phyloP scores from a whole-genome alignment of 2,329 filamentous ascomycete species.

The Sarocladium kiliense region DNA sequence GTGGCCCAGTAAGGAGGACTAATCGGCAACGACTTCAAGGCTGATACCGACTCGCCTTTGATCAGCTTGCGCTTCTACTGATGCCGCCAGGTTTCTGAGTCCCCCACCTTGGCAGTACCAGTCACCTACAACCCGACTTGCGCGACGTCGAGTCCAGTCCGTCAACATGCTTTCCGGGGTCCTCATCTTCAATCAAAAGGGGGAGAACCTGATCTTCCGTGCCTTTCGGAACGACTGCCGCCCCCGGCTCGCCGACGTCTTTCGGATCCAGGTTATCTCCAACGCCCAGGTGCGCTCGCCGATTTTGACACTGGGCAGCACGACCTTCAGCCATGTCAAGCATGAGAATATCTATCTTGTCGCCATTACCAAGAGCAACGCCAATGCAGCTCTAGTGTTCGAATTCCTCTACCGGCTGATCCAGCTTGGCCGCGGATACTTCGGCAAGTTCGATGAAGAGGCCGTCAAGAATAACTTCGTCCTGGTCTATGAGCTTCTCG shows the following conservation, averaged over 20 bases:
- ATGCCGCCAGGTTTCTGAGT: too few species aligned
- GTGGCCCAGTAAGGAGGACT: too few species aligned
- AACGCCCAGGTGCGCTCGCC: conserved; percentile 97
- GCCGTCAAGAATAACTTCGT: conserved; percentile 99
- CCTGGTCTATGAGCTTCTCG: conserved; percentile 91
- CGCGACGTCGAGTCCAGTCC: conserved; percentile 7
- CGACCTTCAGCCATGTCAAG: conserved; percentile 98
- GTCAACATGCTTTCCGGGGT: conserved; percentile 89
- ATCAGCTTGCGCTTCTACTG: too few species aligned
- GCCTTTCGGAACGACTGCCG: conserved; percentile 98
- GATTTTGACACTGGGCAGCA: conserved; percentile 93
- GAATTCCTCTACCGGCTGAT: conserved; percentile 95
- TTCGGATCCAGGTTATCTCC: conserved; percentile 98
- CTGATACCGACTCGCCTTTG: too few species aligned
- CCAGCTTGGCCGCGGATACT: conserved; percentile 87
- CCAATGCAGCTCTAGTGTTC: conserved; percentile 95
- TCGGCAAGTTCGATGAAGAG: conserved; percentile 98
- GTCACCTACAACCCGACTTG: too few species aligned
- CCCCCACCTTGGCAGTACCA: too few species aligned
- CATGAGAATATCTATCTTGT: conserved; percentile 99
- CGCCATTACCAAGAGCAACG: conserved; percentile 97
- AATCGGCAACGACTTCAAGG: background rate
- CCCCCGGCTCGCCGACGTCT: conserved; percentile 94
- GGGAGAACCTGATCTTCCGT: conserved; percentile 98
- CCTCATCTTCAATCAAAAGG: conserved; percentile 98